Conservation (phyloP, 768 basidiomycete genomes). For the Pulveroboletus sp. region DNA sequence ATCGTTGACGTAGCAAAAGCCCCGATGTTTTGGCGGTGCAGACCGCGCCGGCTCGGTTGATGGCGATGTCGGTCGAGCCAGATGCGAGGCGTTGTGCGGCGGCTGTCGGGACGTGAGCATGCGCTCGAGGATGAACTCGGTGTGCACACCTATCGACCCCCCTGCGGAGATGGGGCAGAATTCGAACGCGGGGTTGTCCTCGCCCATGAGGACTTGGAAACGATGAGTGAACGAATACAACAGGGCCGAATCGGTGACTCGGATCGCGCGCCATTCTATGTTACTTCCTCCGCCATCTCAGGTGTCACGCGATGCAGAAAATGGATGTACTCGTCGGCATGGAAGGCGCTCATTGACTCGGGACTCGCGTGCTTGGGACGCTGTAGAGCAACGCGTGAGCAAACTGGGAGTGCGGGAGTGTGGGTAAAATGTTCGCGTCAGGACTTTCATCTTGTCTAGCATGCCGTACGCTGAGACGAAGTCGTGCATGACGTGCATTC, state of each 20-base stretch:
- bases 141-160: conserved; percentile 78
- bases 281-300: conserved; percentile 84
- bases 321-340: conserved; percentile 97
- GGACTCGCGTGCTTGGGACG: conserved; percentile 66
- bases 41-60: conserved; percentile 98
- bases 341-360: conserved; percentile 86
- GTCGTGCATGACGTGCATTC: conserved; percentile 92
- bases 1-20: conserved; percentile 99
- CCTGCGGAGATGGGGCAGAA: conserved; percentile 97
- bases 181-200: conserved; percentile 96
- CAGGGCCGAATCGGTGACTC: conserved; percentile 23
- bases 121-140: no score
- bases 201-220: conserved; percentile 71
- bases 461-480: conserved; percentile 88
- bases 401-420: not conserved
- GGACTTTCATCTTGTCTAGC: conserved; percentile 89
- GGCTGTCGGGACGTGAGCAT: conserved; percentile 41
- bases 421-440: conserved; percentile 47
- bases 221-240: conserved; percentile 1
- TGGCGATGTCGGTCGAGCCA: conserved; percentile 76
- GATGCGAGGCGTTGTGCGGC: conserved; percentile 77
- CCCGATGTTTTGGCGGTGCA: conserved; percentile 97
- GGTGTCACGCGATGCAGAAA: conserved; percentile 86
- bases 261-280: conserved; percentile 85
- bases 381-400: conserved; percentile 35